Base-by-base conservation (phyloP, 768 basidiomycete genomes). In the Termitomyces sp. region DNA sequence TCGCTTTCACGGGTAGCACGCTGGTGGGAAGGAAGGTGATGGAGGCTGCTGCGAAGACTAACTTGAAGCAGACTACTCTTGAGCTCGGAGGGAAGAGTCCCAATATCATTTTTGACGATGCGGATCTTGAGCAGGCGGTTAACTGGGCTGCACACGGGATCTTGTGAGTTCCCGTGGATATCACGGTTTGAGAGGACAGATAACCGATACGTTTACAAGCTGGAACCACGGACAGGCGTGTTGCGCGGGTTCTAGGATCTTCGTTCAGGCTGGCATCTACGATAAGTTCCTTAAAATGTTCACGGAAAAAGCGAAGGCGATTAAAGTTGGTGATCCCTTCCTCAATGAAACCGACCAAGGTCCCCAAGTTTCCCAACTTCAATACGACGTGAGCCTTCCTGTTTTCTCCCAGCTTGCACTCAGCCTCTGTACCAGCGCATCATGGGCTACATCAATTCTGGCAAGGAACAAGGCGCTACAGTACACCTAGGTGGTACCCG, bases 241-340 rank as follows among this genome's bases (percentile, higher is more conserved):
- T 73, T 85, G 84, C 64, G 92, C 92, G 9, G 90, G 92, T 10
- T 88, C 92, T 9, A 84, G 94, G 50, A 88, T 95, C 59, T 94
- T 83, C 66, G 91, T 96, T 5, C 93, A 95, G 64, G 79, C 80
- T 49, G 73, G 76, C 3, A 84, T 94, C 63, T 94, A 94, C 71
- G 90, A 93, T 69, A 72, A 85, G 65, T 94, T 95, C 79, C 71
- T 94, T 44, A 67, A 75, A 55, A 75, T 70, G 56, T 88, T 94
- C 72, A 79, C 80, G 1, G 79, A 72, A 28, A 77, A 80, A 69
- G 76, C 86, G 50, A 71, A 74, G 66, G 56, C 67, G 0, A 72
- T 88, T 69, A 82, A 83, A 69, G 70, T 90, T 54, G 92, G 90
- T 22, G 83, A 89, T 64, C 90, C 90, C 1, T 92, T 93, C 74